Conservation (phyloP, 2,329 filamentous ascomycete genomes). For the Aureobasidium sp. region DNA sequence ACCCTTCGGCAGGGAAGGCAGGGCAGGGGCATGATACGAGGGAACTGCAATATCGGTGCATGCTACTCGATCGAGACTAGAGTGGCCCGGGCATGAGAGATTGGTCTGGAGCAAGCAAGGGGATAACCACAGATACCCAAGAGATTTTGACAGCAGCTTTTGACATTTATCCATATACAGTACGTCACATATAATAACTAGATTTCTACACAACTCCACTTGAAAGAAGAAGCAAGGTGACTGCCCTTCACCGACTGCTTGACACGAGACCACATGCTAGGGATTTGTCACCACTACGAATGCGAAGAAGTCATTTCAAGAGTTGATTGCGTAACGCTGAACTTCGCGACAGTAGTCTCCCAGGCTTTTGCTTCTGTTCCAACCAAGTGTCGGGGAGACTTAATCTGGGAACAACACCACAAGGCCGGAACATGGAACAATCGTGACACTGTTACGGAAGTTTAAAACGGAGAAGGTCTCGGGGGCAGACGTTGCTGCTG, state of each 20-base stretch:
- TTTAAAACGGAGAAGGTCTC: slow-evolving; percentile 10
- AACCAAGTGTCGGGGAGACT: not conserved
- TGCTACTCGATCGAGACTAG: not conserved
- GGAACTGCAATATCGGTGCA: not conserved
- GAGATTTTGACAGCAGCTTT: not conserved
- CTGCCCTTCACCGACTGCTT: too few relatives aligned
- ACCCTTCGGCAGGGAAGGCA: not conserved
- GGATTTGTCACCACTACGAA: slow-evolving; percentile 2
- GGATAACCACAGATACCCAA: slow-evolving; percentile 8
- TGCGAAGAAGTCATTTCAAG: not conserved
- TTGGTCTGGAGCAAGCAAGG: slow-evolving; percentile 2
- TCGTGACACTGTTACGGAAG: slow-evolving; percentile 6
- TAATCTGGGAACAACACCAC: not conserved
- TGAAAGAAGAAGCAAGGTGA: too few relatives aligned
- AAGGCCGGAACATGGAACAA: slow-evolving; percentile 2
- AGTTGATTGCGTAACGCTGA: slow-evolving; percentile 3
- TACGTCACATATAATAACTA: slow-evolving; percentile 1
- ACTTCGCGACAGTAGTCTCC: slow-evolving; percentile 7
- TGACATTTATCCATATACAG: not conserved
- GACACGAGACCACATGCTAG: not conserved
- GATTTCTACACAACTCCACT: not conserved
- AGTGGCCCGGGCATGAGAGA: not conserved
- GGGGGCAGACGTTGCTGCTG: not conserved
- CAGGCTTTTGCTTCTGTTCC: not conserved
- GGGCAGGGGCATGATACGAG: not conserved